Percentiles rank a stretch among this genome's conserved stretches.
Conservation (phyloP, 2,329 filamentous ascomycete genomes). For the Niveomyces coronatus region DNA sequence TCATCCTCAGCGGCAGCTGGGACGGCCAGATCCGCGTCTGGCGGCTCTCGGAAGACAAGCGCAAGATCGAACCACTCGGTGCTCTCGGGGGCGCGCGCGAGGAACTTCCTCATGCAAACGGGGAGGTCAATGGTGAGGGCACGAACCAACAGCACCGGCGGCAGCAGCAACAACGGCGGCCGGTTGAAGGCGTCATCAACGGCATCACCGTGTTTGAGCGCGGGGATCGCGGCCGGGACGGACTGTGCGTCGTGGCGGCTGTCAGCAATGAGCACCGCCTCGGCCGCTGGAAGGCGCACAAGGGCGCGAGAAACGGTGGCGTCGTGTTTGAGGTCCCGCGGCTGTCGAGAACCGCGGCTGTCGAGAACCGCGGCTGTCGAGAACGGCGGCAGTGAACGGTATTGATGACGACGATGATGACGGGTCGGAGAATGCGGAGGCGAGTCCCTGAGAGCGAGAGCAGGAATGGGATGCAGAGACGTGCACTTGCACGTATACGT, state of each 20-base stretch:
- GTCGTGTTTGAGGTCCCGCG: constrained; percentile 74
- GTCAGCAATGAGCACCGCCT: constrained; percentile 79
- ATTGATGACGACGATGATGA: constrained; percentile 19
- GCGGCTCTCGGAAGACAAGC: constrained; percentile 76
- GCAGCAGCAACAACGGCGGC: constrained; percentile 13
- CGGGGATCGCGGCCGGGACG: constrained; percentile 64
- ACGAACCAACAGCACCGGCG: constrained; percentile 21
- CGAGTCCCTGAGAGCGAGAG: too few species aligned
- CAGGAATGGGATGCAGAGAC: too few species aligned
- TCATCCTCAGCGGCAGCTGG: constrained; percentile 89
- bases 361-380: constrained; percentile 26
- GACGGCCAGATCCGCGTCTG: constrained; percentile 76
- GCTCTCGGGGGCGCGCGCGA: constrained; percentile 39
- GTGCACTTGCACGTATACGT: too few species aligned
- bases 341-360: constrained; percentile 18
- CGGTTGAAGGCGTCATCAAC: constrained; percentile 71
- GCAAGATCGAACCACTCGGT: constrained; percentile 62
- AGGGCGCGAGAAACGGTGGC: constrained; percentile 66
- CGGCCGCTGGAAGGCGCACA: constrained; percentile 64
- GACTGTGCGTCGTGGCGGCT: constrained; percentile 75
- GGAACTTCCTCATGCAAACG: background rate
- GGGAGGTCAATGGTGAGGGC: constrained; percentile 13
- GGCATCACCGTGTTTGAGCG: constrained; percentile 80
- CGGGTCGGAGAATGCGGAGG: too few species aligned
- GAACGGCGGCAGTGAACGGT: too few species aligned